Percentiles rank a stretch among this genome's conserved stretches.
These are phyloP conservation scores for Paramecium pentaurelia DNA, from an alignment of 73 alveolate species.

Conservation along the genomic window DNA sequence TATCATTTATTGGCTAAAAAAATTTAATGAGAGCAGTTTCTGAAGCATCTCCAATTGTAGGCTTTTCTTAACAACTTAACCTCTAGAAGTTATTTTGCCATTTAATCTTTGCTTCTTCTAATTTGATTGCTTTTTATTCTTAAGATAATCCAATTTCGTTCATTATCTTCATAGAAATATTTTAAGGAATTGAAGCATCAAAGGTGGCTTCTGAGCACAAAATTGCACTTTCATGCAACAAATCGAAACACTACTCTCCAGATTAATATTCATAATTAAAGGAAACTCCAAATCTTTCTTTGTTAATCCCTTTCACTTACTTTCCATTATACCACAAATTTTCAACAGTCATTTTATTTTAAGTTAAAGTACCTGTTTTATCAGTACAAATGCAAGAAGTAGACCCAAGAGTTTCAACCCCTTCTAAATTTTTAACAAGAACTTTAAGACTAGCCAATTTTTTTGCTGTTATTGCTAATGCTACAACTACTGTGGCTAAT, in stretches of 20 bases:
- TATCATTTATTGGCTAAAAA: slow-evolving; percentile 80
- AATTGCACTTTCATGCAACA: not conserved
- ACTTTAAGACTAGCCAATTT: slow-evolving; percentile 75
- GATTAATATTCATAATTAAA: not conserved
- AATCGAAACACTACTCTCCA: not conserved
- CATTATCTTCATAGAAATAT: not conserved
- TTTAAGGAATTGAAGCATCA: slow-evolving; percentile 49
- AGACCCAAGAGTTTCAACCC: slow-evolving; percentile 84
- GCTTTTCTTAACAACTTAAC: not conserved
- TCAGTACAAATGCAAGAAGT: slow-evolving; percentile 72
- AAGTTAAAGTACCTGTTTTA: slow-evolving; percentile 74
- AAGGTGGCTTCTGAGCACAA: slow-evolving; percentile 29
- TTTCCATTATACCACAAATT: slow-evolving; percentile 68
- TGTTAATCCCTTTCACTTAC: not conserved
- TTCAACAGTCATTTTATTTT: slow-evolving; percentile 66
- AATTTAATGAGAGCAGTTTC: slow-evolving; percentile 93
- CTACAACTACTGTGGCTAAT: slow-evolving; percentile 85
- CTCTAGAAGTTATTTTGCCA: not conserved
- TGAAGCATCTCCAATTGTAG: slow-evolving; percentile 86
- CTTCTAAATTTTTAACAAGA: slow-evolving; percentile 73
- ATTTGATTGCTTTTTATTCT: not conserved
- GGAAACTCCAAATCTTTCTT: not conserved
- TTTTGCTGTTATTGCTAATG: slow-evolving; percentile 88
- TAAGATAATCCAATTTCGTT: not conserved
- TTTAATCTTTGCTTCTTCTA: not conserved